Percentiles rank a stretch among this genome's conserved stretches.
Evolutionary conservation across 2,329 filamentous ascomycete genomes (phyloP).

Genomic region (Mycosphaerelloides madeirae): DNA sequence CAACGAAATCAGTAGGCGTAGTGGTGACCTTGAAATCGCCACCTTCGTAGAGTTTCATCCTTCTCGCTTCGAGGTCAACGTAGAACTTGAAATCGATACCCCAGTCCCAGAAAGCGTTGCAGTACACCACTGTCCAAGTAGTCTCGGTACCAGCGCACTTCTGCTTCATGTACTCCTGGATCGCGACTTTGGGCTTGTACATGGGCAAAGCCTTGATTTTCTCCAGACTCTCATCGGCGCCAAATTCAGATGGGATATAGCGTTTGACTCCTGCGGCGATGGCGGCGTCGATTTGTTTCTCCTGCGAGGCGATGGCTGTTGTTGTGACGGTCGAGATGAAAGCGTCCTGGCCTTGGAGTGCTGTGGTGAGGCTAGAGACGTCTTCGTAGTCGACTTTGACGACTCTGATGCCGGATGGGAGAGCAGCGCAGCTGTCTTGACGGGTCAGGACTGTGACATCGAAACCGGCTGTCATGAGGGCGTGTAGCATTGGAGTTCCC

Average conservation of each 20-base stretch:
- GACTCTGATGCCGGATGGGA: neutral
- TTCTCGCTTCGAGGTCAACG: neutral
- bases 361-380: neutral
- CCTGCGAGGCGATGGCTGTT: neutral
- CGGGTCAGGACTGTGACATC: neutral
- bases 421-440: neutral
- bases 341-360: neutral
- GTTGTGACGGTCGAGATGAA: neutral
- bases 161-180: neutral
- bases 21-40: neutral
- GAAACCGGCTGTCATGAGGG: neutral
- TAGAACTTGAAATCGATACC: conserved; percentile 2
- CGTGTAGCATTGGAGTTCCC: conserved; percentile 1
- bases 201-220: neutral
- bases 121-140: conserved; percentile 1
- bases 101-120: neutral
- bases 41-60: neutral
- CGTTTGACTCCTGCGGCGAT: neutral
- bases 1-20: conserved; percentile 1
- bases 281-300: neutral
- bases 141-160: neutral
- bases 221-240: neutral
- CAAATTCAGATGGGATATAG: neutral
- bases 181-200: conserved; percentile 1
- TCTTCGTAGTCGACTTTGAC: neutral